These are phyloP conservation scores for Penicillium pulvis DNA, from an alignment of 495 filamentous ascomycete genomes.

Conservation along the genomic window DNA sequence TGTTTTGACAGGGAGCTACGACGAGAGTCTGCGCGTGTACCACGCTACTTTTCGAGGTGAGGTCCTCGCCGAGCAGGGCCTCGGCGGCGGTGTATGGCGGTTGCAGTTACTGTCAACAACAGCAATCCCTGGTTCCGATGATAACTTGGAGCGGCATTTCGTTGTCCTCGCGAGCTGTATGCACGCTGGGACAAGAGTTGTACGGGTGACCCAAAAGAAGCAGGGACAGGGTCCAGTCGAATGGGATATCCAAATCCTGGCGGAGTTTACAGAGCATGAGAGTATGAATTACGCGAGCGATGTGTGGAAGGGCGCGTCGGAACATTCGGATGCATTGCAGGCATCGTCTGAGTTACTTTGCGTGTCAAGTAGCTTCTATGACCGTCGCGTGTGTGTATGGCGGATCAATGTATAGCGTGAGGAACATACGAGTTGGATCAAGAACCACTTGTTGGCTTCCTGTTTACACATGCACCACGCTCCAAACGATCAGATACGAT, in stretches of 20 bases:
- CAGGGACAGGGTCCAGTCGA: constrained; percentile 19
- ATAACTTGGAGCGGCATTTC: constrained; percentile 32
- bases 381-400: constrained; percentile 82
- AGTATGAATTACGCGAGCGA: constrained; percentile 97
- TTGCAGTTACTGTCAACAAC: constrained; percentile 59
- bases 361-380: constrained; percentile 90
- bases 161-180: constrained; percentile 86
- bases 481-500: background rate
- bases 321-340: constrained; percentile 7
- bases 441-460: background rate
- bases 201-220: constrained; percentile 49
- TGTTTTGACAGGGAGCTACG: constrained; percentile 88
- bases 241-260: constrained; percentile 69
- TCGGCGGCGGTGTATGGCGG: constrained; percentile 92
- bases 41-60: constrained; percentile 38
- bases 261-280: constrained; percentile 79
- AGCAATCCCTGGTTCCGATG: background rate
- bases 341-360: constrained; percentile 41
- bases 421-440: background rate
- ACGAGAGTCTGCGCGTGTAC: constrained; percentile 77
- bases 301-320: constrained; percentile 50
- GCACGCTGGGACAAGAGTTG: constrained; percentile 78
- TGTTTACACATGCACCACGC: constrained; percentile 1
- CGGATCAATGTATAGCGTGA: constrained; percentile 30
- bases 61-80: constrained; percentile 59